Conservation (phyloP, 148 eudicot species). For the Drosera capensis region DNA sequence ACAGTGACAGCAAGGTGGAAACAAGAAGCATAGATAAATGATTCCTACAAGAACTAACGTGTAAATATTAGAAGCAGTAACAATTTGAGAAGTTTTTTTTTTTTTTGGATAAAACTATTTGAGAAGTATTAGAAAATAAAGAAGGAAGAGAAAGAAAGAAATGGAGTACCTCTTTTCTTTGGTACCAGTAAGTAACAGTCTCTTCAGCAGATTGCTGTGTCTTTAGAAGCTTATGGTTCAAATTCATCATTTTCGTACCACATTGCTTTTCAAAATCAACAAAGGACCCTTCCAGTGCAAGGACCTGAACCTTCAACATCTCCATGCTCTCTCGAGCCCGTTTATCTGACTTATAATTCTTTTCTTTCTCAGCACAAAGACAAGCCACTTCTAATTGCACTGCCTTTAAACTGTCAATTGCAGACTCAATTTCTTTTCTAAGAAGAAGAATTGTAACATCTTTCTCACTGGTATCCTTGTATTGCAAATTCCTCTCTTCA, state of each 20-base stretch:
- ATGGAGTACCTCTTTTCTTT: constrained; percentile 41
- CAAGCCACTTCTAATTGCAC: constrained; percentile 44
- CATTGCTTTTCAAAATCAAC: constrained; percentile 39
- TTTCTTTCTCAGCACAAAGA: constrained; percentile 37
- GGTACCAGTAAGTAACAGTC: constrained; percentile 30
- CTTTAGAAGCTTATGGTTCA: constrained; percentile 38
- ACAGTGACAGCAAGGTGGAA: no score
- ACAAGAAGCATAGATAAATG: no score
- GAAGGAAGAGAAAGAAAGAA: background rate
- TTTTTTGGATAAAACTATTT: no score
- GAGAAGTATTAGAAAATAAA: background rate
- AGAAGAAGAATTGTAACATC: constrained; percentile 41
- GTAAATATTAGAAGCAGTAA: no score
- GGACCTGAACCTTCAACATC: constrained; percentile 24
- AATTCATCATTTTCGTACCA: constrained; percentile 17
- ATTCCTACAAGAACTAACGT: no score
- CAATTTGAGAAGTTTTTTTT: no score
- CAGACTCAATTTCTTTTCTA: constrained; percentile 50
- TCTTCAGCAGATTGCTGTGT: constrained; percentile 31
- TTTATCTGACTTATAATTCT: constrained; percentile 30
- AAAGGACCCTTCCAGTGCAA: constrained; percentile 33
- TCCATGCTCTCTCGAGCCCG: constrained; percentile 26
- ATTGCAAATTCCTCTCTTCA: constrained; percentile 3
- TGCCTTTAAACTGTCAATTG: constrained; percentile 41
- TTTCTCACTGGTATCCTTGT: constrained; percentile 14